Base-by-base conservation (phyloP, 352 stramenopile species). In the Phytopythium mirpurense region DNA sequence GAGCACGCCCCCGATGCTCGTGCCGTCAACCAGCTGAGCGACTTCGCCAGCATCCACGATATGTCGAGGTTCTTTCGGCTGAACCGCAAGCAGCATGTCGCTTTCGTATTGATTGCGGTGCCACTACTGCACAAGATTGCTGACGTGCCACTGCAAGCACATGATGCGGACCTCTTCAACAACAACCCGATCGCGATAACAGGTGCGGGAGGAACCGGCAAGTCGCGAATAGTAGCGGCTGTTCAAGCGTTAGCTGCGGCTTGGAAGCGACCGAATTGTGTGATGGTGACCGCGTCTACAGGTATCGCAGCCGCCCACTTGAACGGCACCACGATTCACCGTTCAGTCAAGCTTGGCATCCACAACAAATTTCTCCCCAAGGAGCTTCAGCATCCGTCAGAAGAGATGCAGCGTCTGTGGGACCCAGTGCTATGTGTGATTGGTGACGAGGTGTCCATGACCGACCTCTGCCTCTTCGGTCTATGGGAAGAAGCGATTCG, bases 391-490 rank as follows among this genome's bases (percentile, higher is more conserved):
- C 27, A 49, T 9, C 60, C 62, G 31, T 47, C 15, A 11, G 55
- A 63, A 12, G 26, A 46, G 0, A 3, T 65, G 5, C 45, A 9
- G 3, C 2, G 12, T 5, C 9, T 32, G 34, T 67, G 63, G 59
- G 56, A 56, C 6, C 59, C 59, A 3, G 49, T 65, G 2, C 18
- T 51, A 3, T 60, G 51, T 27, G 47, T 67, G 0, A 47, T 71
- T n/a, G 63, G 48, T 0, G 63, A 71, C 27, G 63, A 71, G 29
- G 2, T 67, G 2, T 67, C 56, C 0, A 67, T 71, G 59, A 47
- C 48, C 19, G 54, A 65, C 35, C 27, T 71, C 4, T 43, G 23
- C 1, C 61, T 67, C 23, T 62, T 70, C 24, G 56, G 63, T 1
- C 23, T 70, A 2, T 70, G 63, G 58, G 59, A 64, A 54, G 63